phyloP scores from a whole-genome alignment of 257 asterid species.

The Linaria vulgaris region DNA sequence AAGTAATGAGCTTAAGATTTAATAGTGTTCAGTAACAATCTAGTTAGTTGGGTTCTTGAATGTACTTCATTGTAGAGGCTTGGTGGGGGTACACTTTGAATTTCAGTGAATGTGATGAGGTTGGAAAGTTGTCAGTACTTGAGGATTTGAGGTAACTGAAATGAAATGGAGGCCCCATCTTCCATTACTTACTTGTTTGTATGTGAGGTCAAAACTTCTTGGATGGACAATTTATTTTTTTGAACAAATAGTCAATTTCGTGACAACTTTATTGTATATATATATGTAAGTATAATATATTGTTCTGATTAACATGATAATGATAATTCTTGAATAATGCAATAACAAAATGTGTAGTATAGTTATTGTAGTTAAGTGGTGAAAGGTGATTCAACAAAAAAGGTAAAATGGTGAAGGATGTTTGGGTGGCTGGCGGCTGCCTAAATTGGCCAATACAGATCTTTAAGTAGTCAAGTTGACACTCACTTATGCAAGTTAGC shows the following conservation, averaged over 20 bases:
- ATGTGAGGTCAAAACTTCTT: neutral
- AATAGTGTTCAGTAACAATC: conserved; percentile 15
- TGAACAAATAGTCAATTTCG: neutral
- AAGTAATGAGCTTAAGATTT: conserved; percentile 11
- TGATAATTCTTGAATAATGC: no score
- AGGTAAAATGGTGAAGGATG: neutral
- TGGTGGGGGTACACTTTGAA: neutral
- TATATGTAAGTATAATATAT: conserved; percentile 14
- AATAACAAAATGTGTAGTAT: neutral
- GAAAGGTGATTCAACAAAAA: neutral
- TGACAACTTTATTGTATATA: neutral
- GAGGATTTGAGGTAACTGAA: conserved; percentile 20
- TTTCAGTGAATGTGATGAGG: conserved; percentile 21
- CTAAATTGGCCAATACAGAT: neutral
- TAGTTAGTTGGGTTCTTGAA: conserved; percentile 31
- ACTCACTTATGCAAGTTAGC: neutral
- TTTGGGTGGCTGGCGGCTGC: neutral
- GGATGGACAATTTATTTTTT: neutral
- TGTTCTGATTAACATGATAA: neutral
- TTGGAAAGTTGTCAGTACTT: conserved; percentile 26
- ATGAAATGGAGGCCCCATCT: conserved; percentile 47
- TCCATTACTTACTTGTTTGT: conserved; percentile 13
- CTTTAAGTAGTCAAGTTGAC: neutral
- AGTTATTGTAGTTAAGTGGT: neutral
- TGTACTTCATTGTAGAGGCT: conserved; percentile 15